phyloP scores from a whole-genome alignment of 1,284 basidiomycete genomes.

The Trametes pubescens region DNA sequence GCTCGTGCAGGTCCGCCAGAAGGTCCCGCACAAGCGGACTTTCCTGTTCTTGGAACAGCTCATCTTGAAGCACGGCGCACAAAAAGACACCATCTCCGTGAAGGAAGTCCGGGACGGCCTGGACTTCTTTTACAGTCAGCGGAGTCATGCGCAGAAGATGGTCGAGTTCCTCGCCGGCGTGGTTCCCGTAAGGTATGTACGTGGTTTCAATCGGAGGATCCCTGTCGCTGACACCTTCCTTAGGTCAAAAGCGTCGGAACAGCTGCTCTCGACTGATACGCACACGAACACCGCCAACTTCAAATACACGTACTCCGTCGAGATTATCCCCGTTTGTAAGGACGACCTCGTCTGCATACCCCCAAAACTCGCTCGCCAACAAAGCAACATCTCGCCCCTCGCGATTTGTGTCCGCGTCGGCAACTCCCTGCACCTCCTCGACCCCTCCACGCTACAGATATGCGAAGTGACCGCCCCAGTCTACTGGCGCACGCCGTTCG shows the following conservation, averaged over 20 bases:
- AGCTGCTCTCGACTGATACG: slow-evolving; percentile 92
- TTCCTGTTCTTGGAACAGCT: slow-evolving; percentile 98
- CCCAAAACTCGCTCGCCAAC: slow-evolving; percentile 77
- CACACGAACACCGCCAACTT: slow-evolving; percentile 95
- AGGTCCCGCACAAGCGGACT: slow-evolving; percentile 97
- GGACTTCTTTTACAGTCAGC: slow-evolving; percentile 95
- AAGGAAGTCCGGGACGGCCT: slow-evolving; percentile 95
- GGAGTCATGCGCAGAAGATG: slow-evolving; percentile 96
- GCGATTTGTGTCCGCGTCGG: slow-evolving; percentile 92
- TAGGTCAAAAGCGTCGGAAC: slow-evolving; percentile 92
- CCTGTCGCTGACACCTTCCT: background rate
- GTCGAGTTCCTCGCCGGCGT: slow-evolving; percentile 93
- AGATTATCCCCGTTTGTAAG: slow-evolving; percentile 97
- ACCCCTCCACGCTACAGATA: slow-evolving; percentile 86
- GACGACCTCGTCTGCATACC: slow-evolving; percentile 96
- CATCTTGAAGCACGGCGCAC: slow-evolving; percentile 95
- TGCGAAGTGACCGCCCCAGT: slow-evolving; percentile 84
- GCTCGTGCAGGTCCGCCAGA: slow-evolving; percentile 96
- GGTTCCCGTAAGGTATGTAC: slow-evolving; percentile 82
- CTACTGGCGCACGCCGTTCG: slow-evolving; percentile 94
- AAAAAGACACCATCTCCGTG: slow-evolving; percentile 95
- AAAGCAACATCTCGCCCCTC: slow-evolving; percentile 91
- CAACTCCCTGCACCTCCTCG: slow-evolving; percentile 91
- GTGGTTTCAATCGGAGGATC: background rate
- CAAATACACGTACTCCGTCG: slow-evolving; percentile 98